Percentiles rank a stretch among this genome's conserved stretches.
Evolutionary conservation across 306 rosid species (phyloP).

Genomic region (Castanea crenata): DNA sequence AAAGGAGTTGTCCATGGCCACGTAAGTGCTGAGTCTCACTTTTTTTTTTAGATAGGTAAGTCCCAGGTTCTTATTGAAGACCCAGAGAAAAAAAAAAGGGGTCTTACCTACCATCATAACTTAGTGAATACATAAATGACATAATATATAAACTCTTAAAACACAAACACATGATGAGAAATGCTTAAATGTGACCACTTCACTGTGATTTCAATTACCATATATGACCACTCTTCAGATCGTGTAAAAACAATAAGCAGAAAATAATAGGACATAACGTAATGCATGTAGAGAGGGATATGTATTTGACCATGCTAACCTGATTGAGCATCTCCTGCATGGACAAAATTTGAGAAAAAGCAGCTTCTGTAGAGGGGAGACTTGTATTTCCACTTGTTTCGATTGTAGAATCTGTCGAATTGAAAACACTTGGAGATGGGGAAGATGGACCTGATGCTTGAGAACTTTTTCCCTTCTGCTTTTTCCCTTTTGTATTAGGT

Average conservation of each 20-base stretch:
- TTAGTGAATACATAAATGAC: neutral
- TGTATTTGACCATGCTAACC: slow-evolving; percentile 33
- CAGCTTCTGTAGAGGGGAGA: slow-evolving; percentile 51
- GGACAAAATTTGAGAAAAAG: slow-evolving; percentile 55
- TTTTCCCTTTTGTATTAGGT: slow-evolving; percentile 67
- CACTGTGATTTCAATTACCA: neutral
- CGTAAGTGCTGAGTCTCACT: too few species aligned
- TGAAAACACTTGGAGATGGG: slow-evolving; percentile 46
- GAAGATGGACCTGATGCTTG: slow-evolving; percentile 60
- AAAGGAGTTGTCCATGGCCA: too few species aligned
- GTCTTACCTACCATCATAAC: neutral
- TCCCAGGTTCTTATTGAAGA: too few species aligned
- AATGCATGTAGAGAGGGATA: neutral
- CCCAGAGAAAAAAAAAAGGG: neutral
- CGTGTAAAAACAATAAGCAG: neutral
- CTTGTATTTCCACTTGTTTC: slow-evolving; percentile 62
- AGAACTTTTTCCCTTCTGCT: slow-evolving; percentile 70
- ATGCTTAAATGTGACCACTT: neutral
- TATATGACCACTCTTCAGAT: too few species aligned
- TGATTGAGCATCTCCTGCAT: slow-evolving; percentile 86
- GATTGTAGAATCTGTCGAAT: slow-evolving; percentile 52
- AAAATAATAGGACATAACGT: neutral
- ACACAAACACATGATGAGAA: neutral
- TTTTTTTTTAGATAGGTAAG: too few species aligned
- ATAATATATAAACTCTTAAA: neutral